These are phyloP conservation scores for Sporothrix mexicana DNA, from an alignment of 2,329 filamentous ascomycete species.

Conservation along the genomic window DNA sequence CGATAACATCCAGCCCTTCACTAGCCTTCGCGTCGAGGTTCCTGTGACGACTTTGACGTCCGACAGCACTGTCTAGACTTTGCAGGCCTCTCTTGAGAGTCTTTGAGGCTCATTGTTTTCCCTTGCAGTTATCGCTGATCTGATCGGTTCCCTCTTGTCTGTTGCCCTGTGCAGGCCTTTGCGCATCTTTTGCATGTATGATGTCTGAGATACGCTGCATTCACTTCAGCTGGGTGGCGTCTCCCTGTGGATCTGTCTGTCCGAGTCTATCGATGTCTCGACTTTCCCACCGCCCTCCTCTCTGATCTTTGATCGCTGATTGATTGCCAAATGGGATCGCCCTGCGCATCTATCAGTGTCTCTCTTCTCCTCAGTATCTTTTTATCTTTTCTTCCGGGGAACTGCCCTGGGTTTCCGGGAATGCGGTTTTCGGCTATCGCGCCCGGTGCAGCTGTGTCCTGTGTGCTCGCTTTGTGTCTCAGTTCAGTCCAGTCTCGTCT, in stretches of 20 bases:
- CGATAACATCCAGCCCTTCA: background rate
- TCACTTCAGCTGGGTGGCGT: background rate
- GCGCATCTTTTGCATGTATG: background rate
- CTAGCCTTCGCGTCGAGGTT: background rate
- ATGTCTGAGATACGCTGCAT: background rate
- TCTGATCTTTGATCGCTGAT: too few relatives aligned
- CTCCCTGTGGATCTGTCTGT: background rate
- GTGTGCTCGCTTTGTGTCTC: background rate
- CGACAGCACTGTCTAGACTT: background rate
- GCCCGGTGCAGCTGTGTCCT: background rate
- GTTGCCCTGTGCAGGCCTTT: background rate
- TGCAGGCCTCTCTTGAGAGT: too few relatives aligned
- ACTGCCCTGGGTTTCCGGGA: conserved; percentile 27
- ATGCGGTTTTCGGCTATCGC: conserved; percentile 31
- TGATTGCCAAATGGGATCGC: too few relatives aligned
- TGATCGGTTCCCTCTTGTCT: background rate
- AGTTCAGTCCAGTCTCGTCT: background rate
- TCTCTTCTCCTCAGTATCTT: background rate
- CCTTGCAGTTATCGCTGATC: background rate
- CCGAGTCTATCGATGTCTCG: background rate
- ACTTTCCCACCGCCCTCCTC: too few relatives aligned
- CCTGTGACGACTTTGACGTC: background rate
- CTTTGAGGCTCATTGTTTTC: background rate
- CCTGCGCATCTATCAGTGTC: background rate
- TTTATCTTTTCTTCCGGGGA: background rate